Percentiles rank a stretch among this genome's conserved stretches.
These are phyloP conservation scores for Collybiopsis luxurians DNA, from an alignment of 768 basidiomycete species.

Conservation along the genomic window DNA sequence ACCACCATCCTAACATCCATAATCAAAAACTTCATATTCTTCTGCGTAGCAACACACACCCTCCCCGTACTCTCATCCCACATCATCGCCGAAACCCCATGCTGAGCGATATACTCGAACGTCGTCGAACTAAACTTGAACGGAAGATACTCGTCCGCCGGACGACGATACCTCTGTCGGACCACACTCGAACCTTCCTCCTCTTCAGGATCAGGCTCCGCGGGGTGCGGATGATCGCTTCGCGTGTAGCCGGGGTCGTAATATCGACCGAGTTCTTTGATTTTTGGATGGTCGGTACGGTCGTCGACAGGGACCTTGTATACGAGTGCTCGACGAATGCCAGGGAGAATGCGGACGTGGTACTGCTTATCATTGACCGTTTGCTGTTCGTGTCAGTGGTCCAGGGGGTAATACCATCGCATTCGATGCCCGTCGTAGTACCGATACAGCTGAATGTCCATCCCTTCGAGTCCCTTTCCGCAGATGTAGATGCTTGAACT, in stretches of 20 bases:
- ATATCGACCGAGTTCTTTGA: conserved; percentile 17
- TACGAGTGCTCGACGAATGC: conserved; percentile 40
- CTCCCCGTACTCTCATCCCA: conserved; percentile 70
- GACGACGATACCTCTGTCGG: conserved; percentile 18
- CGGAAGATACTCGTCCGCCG: conserved; percentile 13
- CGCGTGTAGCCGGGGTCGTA: neutral
- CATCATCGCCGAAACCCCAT: conserved; percentile 46
- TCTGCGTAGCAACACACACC: conserved; percentile 45
- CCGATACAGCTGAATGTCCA: conserved; percentile 29
- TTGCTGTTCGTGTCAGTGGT: conserved; percentile 23
- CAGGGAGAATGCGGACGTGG: conserved; percentile 36
- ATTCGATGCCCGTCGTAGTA: neutral
- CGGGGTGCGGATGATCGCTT: neutral
- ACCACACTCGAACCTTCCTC: conserved; percentile 15
- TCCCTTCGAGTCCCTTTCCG: conserved; percentile 20
- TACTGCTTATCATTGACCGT: conserved; percentile 23
- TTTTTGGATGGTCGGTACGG: conserved; percentile 25
- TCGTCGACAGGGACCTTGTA: conserved; percentile 32
- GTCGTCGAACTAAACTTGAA: conserved; percentile 10
- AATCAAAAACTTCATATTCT: conserved; percentile 39
- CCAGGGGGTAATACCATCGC: conserved; percentile 19
- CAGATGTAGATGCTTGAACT: conserved; percentile 37
- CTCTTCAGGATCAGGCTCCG: conserved; percentile 9
- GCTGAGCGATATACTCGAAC: conserved; percentile 14
- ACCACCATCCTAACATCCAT: conserved; percentile 42